Percentiles rank a stretch among this genome's conserved stretches.
These are phyloP conservation scores for Myriosclerotinia scirpicola DNA, from an alignment of 2,329 filamentous ascomycete genomes.

Conservation along the genomic window DNA sequence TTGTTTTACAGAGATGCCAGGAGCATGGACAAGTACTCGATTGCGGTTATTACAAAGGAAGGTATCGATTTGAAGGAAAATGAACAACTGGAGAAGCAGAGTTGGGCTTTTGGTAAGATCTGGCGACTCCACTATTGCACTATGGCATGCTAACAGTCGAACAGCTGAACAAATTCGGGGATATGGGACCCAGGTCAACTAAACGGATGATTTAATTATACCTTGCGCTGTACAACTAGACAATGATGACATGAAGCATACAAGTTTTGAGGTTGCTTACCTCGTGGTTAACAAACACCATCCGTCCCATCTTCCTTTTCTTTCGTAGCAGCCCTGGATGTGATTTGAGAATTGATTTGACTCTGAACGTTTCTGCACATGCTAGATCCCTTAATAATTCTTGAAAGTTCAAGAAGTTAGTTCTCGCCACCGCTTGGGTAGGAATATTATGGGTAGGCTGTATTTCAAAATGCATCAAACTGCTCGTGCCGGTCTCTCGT, in stretches of 20 bases:
- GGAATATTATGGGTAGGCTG: not conserved
- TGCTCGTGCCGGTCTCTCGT: not conserved
- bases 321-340: not conserved
- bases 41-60: constrained; percentile 85
- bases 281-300: constrained; percentile 1
- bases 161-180: constrained; percentile 85
- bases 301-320: not conserved
- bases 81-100: constrained; percentile 90
- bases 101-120: constrained; percentile 76
- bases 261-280: constrained; percentile 8
- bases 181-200: constrained; percentile 80
- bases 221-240: constrained; percentile 38
- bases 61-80: constrained; percentile 82
- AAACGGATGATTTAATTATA: constrained; percentile 27
- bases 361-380: too few species aligned
- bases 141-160: constrained; percentile 29
- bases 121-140: not conserved
- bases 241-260: constrained; percentile 34
- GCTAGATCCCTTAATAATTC: not conserved
- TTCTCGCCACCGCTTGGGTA: not conserved
- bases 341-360: not conserved
- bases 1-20: constrained; percentile 96
- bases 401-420: not conserved
- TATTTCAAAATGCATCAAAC: not conserved
- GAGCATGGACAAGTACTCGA: constrained; percentile 86